These are phyloP conservation scores for Heritiera fomes DNA, from an alignment of 345 rosid species.

Conservation along the genomic window DNA sequence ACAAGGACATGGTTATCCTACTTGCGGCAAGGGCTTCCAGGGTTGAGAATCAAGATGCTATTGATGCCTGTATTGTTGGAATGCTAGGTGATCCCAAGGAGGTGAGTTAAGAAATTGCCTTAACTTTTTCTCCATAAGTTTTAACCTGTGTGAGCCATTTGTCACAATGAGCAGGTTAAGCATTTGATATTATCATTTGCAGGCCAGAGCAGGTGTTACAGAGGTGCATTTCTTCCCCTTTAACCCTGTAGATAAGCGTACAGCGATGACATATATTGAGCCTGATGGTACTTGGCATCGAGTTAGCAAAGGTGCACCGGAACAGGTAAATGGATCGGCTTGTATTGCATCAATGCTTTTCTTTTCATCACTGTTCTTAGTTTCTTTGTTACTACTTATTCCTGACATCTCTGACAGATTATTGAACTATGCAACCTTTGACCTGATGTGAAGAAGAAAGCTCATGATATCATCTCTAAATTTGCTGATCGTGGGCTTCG, in stretches of 20 bases:
- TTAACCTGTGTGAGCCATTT: too few relatives aligned
- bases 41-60: conserved; percentile 70
- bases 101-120: neutral
- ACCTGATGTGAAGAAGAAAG: conserved; percentile 48
- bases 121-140: too few relatives aligned
- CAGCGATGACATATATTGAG: conserved; percentile 68
- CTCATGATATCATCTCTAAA: conserved; percentile 61
- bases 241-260: conserved; percentile 77
- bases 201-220: conserved; percentile 64
- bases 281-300: conserved; percentile 60
- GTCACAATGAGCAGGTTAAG: neutral
- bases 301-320: conserved; percentile 75
- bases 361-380: neutral
- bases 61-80: conserved; percentile 18
- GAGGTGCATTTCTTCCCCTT: conserved; percentile 76
- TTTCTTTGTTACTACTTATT: neutral
- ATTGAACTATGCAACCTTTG: conserved; percentile 55
- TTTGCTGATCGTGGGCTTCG: conserved; percentile 79
- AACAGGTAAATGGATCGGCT: conserved; percentile 49
- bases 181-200: neutral
- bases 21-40: conserved; percentile 66
- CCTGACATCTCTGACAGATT: conserved; percentile 34
- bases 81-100: conserved; percentile 23
- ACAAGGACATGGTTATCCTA: conserved; percentile 47
- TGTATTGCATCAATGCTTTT: neutral